Evolutionary conservation across 164 flowering plant species (phyloP), one percentile per base, ranked within the genome.

Genomic region (Vitis rupestris): DNA sequence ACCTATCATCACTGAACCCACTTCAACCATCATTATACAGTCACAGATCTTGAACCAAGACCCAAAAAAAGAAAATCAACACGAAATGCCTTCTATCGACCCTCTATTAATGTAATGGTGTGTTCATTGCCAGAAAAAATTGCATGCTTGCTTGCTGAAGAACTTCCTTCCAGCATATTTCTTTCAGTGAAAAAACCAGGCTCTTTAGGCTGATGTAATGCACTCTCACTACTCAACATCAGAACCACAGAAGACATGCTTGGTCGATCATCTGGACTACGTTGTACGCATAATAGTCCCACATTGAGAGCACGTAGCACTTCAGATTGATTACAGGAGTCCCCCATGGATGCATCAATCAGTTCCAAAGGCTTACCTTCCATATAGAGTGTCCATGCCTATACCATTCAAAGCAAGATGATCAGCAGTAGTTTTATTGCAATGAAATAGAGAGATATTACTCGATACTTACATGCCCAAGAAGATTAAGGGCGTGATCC

Each of bases 321-420:
- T 58, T 73, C 76, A 10, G 30, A 12, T 30, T 2, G 19, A 23
- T 23, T 14, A 16, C 2, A 31, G 0, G 62, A 23, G 13, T 65
- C 79, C 37, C 31, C 65, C 10, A 70, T 52, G 9, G 50, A 31
- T 37, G 17, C 6, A 47, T 77, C 80, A 7, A 77, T 54, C 13
- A 77, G 11, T 4, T 73, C 76, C 51, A 62, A 16, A 8, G 77
- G 54, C 47, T 37, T 70, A 8, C 65, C 67, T 74, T 73, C 74
- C 15, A 44, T 63, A 64, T 62, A 73, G 9, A 77, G 64, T 29
- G 47, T 70, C 80, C 80, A 77, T 23, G 77, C 77, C 80, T 77
- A 30, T 50, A 66, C 29, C 11, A 61, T 9, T 1, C 9, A 61
- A 13, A 61, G 12, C n/a, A 10, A 2, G 14, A 10, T 30, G n/a